Conservation (phyloP, 2,329 filamentous ascomycete species). For the Botrytis deweyae region DNA sequence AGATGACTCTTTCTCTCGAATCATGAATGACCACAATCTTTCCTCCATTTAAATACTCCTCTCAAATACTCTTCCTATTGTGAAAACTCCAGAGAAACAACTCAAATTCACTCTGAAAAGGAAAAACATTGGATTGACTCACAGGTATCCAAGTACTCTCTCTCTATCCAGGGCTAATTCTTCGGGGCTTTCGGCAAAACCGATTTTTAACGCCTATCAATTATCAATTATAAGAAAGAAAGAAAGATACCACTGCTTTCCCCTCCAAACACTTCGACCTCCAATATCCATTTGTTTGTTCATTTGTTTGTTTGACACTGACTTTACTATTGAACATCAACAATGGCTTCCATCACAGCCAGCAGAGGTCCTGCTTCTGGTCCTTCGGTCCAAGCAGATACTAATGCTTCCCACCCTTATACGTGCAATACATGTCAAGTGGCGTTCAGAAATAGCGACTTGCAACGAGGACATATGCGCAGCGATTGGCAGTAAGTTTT, state of each 20-base stretch:
- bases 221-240: conserved; percentile 1
- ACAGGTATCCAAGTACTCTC: background rate
- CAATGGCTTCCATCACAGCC: conserved; percentile 52
- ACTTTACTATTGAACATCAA: background rate
- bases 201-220: conserved; percentile 16
- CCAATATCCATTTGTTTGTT: background rate
- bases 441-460: conserved; percentile 88
- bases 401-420: conserved; percentile 71
- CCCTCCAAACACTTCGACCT: conserved; percentile 4
- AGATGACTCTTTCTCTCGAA: background rate
- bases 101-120: background rate
- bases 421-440: conserved; percentile 99
- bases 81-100: background rate
- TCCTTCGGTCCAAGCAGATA: conserved; percentile 29
- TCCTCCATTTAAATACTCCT: background rate
- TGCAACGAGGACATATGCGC: conserved; percentile 95
- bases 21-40: background rate
- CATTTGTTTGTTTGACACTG: background rate
- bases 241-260: background rate
- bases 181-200: conserved; percentile 1
- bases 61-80: background rate
- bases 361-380: conserved; percentile 38
- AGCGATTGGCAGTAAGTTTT: conserved; percentile 92
- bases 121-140: background rate
- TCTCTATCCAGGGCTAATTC: conserved; percentile 1